Conservation (phyloP, 2,329 filamentous ascomycete genomes). For the Claviceps sorghi region DNA sequence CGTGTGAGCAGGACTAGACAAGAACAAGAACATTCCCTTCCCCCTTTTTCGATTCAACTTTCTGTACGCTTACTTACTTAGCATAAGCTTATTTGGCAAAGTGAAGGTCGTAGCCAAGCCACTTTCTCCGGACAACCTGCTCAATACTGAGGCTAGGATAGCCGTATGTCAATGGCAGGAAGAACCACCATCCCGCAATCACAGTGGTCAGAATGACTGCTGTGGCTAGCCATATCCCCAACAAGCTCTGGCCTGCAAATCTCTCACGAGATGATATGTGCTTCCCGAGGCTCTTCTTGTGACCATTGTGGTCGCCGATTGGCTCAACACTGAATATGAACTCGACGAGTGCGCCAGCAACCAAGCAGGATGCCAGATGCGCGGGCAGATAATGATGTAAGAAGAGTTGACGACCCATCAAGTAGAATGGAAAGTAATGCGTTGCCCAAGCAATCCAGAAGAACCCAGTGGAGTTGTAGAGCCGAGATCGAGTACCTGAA, state of each 20-base stretch:
- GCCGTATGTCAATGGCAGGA: conserved; percentile 88
- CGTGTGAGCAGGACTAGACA: background rate
- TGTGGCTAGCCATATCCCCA: conserved; percentile 66
- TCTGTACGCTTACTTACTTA: background rate
- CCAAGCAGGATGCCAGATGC: conserved; percentile 77
- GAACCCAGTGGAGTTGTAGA: conserved; percentile 98
- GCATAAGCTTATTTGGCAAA: conserved; percentile 69
- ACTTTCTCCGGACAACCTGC: conserved; percentile 72
- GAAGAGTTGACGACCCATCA: conserved; percentile 97
- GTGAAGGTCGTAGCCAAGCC: conserved; percentile 93
- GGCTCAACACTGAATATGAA: conserved; percentile 93
- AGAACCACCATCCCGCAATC: conserved; percentile 77
- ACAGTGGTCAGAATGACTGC: conserved; percentile 52
- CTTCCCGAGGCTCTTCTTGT: conserved; percentile 29
- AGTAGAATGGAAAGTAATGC: conserved; percentile 93
- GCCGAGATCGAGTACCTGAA: conserved; percentile 69
- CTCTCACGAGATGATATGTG: conserved; percentile 70
- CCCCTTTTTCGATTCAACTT: background rate
- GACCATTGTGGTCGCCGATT: conserved; percentile 29
- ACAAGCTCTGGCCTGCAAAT: conserved; percentile 62
- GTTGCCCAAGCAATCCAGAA: conserved; percentile 97
- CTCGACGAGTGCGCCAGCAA: conserved; percentile 81
- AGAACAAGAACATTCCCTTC: background rate
- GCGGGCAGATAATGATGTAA: conserved; percentile 94
- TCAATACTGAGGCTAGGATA: conserved; percentile 73